Base-by-base conservation (phyloP, 2,329 filamentous ascomycete species). In the Venturia carpophila region DNA sequence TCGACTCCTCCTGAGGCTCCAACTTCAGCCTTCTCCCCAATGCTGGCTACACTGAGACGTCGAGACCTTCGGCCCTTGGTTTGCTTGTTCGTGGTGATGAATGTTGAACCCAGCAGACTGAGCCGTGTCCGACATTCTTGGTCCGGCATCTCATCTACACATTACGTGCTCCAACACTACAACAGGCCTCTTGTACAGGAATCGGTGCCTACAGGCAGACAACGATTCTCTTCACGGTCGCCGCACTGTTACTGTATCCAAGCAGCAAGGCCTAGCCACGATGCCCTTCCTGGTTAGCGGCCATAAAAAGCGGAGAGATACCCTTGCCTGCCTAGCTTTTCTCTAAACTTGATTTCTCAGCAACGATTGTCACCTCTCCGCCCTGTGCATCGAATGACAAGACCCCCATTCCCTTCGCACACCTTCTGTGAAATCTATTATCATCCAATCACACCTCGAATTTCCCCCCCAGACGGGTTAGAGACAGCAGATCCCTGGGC, bases 401-500 rank as follows among this genome's bases (percentile, higher is more conserved):
- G 42, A 45, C 58, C 37, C 42, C 58, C 34, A 42, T 42, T 30
- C 21, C 42, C 34, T 61, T 42, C 34, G n/a, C 58, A 41, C n/a
- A 45, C 58, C 13, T 61, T 61, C 58, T 61, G 58, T 45, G 37
- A 45, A 24, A 41, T 39, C 56, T 39, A 19, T n/a, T 27, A 30
- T 5, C 21, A 45, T 24, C 58, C 58, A 61, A 61, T 61, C 34
- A 61, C 13, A 17, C 17, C 21, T 34, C 58, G 37, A 21, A 17
- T 17, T 15, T 17, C 34, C 21, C 19, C 30, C 58, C 13, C 34
- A 42, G 58, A 9, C 42, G 21, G 58, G 34, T 15, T 19, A 34
- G 49, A 34, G 49, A 30, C 49, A 56, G 49, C 30, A 34, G 49
- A 56, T 56, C 49, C 49, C 24, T 17, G 13, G 47, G 5, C 21